These are phyloP conservation scores for Mrakia blollopis DNA, from an alignment of 768 basidiomycete species.

Conservation along the genomic window DNA sequence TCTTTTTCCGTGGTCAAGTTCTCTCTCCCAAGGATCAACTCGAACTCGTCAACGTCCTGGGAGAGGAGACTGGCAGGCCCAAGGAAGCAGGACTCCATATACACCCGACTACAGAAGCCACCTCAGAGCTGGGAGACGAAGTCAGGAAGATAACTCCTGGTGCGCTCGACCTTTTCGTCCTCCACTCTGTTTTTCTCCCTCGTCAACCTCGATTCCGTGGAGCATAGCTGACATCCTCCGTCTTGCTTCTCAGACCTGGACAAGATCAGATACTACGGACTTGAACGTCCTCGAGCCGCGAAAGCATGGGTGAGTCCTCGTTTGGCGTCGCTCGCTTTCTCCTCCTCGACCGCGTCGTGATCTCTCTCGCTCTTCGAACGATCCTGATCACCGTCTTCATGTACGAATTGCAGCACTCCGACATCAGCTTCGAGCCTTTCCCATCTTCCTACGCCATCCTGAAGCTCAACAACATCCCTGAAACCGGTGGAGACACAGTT, in stretches of 20 bases:
- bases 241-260: background rate
- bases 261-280: background rate
- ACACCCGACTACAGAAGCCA: constrained; percentile 53
- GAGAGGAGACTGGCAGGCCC: constrained; percentile 53
- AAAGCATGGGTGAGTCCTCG: constrained; percentile 25
- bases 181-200: background rate
- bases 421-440: constrained; percentile 59
- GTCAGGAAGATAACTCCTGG: background rate
- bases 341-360: constrained; percentile 25
- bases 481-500: constrained; percentile 46
- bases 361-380: no score
- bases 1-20: constrained; percentile 59
- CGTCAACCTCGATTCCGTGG: no score
- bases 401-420: constrained; percentile 56
- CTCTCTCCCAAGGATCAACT: constrained; percentile 54
- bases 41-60: constrained; percentile 51
- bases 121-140: constrained; percentile 49
- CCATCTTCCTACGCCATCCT: constrained; percentile 56
- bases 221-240: background rate
- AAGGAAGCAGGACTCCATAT: constrained; percentile 52
- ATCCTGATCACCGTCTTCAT: no score
- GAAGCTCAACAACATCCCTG: constrained; percentile 12
- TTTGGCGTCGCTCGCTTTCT: constrained; percentile 32
- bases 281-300: constrained; percentile 5
- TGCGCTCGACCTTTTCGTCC: no score